Evolutionary conservation across 2,329 filamentous ascomycete species (phyloP).

Genomic region (Aspergillus tamarii): DNA sequence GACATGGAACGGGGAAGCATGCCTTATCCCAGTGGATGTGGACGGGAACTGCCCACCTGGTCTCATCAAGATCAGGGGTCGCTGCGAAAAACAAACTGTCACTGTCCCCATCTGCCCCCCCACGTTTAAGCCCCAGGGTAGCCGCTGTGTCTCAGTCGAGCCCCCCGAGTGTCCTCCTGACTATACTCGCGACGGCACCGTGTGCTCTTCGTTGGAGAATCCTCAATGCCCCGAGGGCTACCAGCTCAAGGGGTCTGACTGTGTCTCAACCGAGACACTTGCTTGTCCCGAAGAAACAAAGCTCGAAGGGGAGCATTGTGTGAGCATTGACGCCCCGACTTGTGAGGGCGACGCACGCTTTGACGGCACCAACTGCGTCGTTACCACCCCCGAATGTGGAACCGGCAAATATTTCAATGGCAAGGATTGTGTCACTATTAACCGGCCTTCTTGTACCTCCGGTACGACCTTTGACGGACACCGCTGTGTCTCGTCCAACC

Average conservation of each 20-base stretch:
- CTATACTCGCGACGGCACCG: neutral
- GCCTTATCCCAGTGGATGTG: neutral
- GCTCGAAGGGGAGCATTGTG: neutral
- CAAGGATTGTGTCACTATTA: neutral
- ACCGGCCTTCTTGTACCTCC: neutral
- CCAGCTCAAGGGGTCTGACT: neutral
- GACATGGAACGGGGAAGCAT: neutral
- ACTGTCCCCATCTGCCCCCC: neutral
- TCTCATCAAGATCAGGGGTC: neutral
- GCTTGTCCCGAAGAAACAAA: neutral
- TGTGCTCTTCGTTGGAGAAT: neutral
- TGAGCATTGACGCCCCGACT: neutral
- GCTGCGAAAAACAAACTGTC: neutral
- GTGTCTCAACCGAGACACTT: neutral
- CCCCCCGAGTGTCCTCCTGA: neutral
- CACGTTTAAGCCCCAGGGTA: neutral
- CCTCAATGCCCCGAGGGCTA: neutral
- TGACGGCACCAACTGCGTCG: neutral
- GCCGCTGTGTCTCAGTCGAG: neutral
- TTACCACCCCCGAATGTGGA: neutral
- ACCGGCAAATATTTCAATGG: neutral
- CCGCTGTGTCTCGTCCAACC: neutral
- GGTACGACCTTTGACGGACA: neutral
- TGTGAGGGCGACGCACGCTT: neutral
- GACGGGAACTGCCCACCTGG: neutral